These are phyloP conservation scores for Chaetothyriales sp. DNA, from an alignment of 2,329 filamentous ascomycete species.

Conservation along the genomic window DNA sequence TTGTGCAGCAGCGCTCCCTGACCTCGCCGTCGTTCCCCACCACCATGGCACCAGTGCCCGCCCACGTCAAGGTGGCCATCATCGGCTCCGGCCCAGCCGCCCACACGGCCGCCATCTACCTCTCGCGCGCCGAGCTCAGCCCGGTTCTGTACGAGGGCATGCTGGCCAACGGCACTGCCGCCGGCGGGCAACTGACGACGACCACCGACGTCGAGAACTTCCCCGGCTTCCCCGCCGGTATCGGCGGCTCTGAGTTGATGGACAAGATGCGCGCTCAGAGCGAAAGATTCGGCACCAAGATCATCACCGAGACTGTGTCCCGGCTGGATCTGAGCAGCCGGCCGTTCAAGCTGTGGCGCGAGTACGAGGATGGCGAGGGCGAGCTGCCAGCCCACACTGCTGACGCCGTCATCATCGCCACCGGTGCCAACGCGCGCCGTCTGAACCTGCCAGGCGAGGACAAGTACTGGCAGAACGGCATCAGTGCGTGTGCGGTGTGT, in stretches of 20 bases:
- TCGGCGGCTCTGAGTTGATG: constrained; percentile 82
- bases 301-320: constrained; percentile 82
- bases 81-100: constrained; percentile 92
- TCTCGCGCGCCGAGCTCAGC: constrained; percentile 83
- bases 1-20: constrained; percentile 43
- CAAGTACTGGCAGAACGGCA: constrained; percentile 92
- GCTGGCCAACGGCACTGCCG: constrained; percentile 89
- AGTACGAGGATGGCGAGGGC: constrained; percentile 60
- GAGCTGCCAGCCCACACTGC: constrained; percentile 64
- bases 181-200: constrained; percentile 91
- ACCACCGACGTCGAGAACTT: constrained; percentile 98
- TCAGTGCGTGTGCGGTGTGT: constrained; percentile 92
- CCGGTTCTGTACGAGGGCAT: constrained; percentile 96
- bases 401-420: constrained; percentile 85
- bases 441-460: constrained; percentile 76
- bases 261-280: constrained; percentile 90
- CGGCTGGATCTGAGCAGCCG: constrained; percentile 69
- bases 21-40: constrained; percentile 23
- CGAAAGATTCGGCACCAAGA: constrained; percentile 77
- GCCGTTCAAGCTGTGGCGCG: constrained; percentile 87
- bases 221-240: constrained; percentile 79
- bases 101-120: constrained; percentile 93
- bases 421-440: constrained; percentile 78
- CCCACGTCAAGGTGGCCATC: constrained; percentile 25
- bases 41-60: constrained; percentile 59